Conservation (phyloP, 1,139 yeast genomes). For the Sugiyamaella sp. region DNA sequence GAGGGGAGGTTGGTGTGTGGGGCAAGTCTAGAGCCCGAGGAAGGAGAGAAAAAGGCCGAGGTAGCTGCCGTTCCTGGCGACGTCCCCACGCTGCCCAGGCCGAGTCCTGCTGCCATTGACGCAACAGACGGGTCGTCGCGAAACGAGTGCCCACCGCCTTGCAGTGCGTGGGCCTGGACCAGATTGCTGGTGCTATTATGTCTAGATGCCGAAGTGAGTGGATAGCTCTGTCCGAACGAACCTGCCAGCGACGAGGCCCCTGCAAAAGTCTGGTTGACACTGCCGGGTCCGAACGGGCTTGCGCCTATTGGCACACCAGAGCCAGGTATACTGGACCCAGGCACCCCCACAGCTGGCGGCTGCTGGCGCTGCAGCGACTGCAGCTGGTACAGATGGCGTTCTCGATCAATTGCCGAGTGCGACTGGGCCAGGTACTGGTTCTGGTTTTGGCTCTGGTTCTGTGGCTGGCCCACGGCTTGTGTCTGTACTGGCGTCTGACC, state of each 20-base stretch:
- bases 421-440: not conserved
- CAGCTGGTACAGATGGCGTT: slow-evolving; percentile 14
- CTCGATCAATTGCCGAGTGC: slow-evolving; percentile 6
- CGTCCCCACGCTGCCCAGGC: slow-evolving; percentile 10
- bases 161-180: slow-evolving; percentile 14
- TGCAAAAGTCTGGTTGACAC: not conserved
- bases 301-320: not conserved
- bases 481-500: not conserved
- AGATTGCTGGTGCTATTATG: slow-evolving; percentile 10
- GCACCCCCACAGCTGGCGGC: slow-evolving; percentile 9
- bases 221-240: slow-evolving; percentile 4
- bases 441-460: not conserved
- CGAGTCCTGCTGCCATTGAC: slow-evolving; percentile 9
- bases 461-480: slow-evolving; percentile 4
- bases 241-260: not conserved
- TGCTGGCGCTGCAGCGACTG: slow-evolving; percentile 18
- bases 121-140: slow-evolving; percentile 9
- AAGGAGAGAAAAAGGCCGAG: slow-evolving; percentile 36
- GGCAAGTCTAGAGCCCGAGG: slow-evolving; percentile 36
- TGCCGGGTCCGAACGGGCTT: not conserved
- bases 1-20: slow-evolving; percentile 40
- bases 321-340: too few species aligned
- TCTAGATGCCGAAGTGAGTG: slow-evolving; percentile 3
- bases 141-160: slow-evolving; percentile 10
- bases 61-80: slow-evolving; percentile 27